Evolutionary conservation across 805 yeast species (phyloP).

Genomic region (Zygosaccharomyces pseudorouxii): DNA sequence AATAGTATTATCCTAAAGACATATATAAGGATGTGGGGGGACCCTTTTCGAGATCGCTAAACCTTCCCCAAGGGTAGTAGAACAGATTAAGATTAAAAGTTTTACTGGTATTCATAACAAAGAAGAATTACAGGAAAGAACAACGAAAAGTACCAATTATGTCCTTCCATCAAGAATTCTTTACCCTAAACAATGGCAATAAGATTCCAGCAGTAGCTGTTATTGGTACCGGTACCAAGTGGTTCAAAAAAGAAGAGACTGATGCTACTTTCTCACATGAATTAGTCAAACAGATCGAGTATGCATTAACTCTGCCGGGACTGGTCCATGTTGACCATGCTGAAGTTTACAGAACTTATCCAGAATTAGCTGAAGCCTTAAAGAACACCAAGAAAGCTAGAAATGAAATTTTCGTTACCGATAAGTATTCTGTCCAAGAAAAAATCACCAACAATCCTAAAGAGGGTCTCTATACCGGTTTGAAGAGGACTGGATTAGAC

Average conservation of each 20-base stretch:
- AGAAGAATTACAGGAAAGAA: neutral
- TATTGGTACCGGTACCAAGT: conserved; percentile 57
- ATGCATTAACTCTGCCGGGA: conserved; percentile 41
- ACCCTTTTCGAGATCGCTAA: too few species aligned
- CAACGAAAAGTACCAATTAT: conserved; percentile 4
- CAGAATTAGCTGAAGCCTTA: conserved; percentile 49
- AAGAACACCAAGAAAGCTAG: conserved; percentile 41
- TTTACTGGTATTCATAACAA: too few species aligned
- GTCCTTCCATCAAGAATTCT: conserved; percentile 26
- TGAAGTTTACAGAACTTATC: conserved; percentile 50
- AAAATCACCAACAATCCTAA: conserved; percentile 37
- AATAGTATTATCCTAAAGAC: too few species aligned
- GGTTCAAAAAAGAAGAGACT: conserved; percentile 39
- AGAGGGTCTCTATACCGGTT: conserved; percentile 38
- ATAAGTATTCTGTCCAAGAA: conserved; percentile 40
- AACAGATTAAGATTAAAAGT: too few species aligned
- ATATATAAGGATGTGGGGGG: too few species aligned
- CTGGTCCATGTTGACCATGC: conserved; percentile 57
- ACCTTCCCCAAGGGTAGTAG: too few species aligned
- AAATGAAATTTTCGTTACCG: conserved; percentile 50
- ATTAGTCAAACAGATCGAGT: conserved; percentile 33
- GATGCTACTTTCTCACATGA: conserved; percentile 28
- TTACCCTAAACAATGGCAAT: conserved; percentile 36
- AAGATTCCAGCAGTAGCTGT: conserved; percentile 46
- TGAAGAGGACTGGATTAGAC: conserved; percentile 39